Base-by-base conservation (phyloP, 2,329 filamentous ascomycete genomes). In the Allantophomopsis lycopodina region DNA sequence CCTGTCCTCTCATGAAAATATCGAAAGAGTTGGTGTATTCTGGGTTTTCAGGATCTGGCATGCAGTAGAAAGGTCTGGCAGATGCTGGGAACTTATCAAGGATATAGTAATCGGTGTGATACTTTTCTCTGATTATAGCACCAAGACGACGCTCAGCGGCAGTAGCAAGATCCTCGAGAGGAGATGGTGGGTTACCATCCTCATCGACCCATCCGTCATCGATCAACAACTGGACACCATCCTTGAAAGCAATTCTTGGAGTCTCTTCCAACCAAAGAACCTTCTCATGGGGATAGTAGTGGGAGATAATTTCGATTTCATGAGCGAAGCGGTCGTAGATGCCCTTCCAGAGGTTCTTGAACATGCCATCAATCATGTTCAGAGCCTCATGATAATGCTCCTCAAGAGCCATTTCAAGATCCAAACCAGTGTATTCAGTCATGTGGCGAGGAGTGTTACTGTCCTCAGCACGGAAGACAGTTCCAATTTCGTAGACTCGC, bases 361-460 rank as follows among this genome's bases (percentile, higher is more conserved):
- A 77, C 44, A 83, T 79, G 12, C 71, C 68, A 54, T 95, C 88
- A 36, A 95, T 73, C 8, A 83, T 68, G 31, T 76, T 68, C 23
- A 95, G 71, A 38, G 88, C 83, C 60, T 95, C 88, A 52, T 94
- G 81, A 57, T 95, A 94, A 58, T 93, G 80, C 50, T 83, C 76
- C 37, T 87, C 80, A 46, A 95, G 85, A 3, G 79, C 73, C 89
- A 95, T 95, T 55, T 95, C 88, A 14, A 95, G 60, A 68, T 95
- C 88, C 21, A 95, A 68, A 40, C 88, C 88, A 4, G 87, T 95
- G 57, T 93, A 95, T 58, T 95, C 88, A 0, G 88, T 94, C 67
- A 95, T 68, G 57, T 95, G 88, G 31, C 88, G 79, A 54, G 94
- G 88, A 0, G 88, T 95, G 59, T 95, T 95, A 55, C 84, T 93